A percentile compares a stretch with the other conserved stretches of the same genome.
phyloP scores from a whole-genome alignment of 306 rosid genomes.

The Lathyrus oleraceus region DNA sequence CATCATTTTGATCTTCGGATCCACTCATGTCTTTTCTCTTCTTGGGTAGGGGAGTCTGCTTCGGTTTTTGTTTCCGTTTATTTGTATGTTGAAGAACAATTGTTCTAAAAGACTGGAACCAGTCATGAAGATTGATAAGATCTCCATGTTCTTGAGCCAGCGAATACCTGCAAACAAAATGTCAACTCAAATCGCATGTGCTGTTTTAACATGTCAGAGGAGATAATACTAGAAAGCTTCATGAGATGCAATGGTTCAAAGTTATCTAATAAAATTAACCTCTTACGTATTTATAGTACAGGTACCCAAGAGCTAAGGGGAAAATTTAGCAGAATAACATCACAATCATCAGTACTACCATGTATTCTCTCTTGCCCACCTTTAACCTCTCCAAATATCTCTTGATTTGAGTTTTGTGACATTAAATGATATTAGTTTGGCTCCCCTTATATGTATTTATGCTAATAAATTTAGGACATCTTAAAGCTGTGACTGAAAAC shows the following conservation, averaged over 20 bases:
- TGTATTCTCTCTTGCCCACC: no score
- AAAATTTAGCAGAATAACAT: no score
- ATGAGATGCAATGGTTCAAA: slow-evolving; percentile 2
- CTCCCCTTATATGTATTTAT: no score
- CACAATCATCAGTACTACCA: no score
- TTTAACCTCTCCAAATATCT: no score
- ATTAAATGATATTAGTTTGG: no score
- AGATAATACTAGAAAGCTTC: background rate
- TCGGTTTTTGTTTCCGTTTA: slow-evolving; percentile 59
- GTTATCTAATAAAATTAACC: background rate
- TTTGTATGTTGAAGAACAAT: slow-evolving; percentile 45
- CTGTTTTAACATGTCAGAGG: slow-evolving; percentile 17
- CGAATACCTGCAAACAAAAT: slow-evolving; percentile 55
- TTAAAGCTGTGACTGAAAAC: no score
- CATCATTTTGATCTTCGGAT: slow-evolving; percentile 60
- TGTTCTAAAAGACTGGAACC: slow-evolving; percentile 84
- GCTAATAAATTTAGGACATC: no score
- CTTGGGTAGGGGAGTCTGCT: slow-evolving; percentile 62
- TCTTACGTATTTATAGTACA: background rate
- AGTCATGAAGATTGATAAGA: slow-evolving; percentile 94
- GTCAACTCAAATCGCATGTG: slow-evolving; percentile 14
- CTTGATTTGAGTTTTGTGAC: no score
- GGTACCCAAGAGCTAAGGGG: no score
- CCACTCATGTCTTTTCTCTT: slow-evolving; percentile 56
- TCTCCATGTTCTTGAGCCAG: slow-evolving; percentile 94